phyloP scores from a whole-genome alignment of 257 asterid genomes.

The Przewalskia tangutica region DNA sequence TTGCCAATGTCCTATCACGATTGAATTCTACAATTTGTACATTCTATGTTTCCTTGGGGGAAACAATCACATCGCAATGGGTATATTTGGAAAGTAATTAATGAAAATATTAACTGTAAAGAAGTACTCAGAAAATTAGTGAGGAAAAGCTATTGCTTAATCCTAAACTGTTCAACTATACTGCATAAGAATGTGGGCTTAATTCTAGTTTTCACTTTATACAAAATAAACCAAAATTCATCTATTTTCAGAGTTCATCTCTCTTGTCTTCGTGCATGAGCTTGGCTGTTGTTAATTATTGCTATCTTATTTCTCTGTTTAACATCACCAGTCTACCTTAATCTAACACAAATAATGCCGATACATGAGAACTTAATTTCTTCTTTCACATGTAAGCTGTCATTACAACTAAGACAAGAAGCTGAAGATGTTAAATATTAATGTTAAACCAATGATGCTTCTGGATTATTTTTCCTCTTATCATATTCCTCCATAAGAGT shows the following conservation, averaged over 20 bases:
- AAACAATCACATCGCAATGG: neutral
- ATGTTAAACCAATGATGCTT: neutral
- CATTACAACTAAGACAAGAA: neutral
- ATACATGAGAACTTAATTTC: neutral
- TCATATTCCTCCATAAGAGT: neutral
- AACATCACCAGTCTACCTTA: neutral
- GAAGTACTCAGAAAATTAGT: neutral
- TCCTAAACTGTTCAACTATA: neutral
- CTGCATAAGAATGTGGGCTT: neutral
- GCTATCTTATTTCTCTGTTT: neutral
- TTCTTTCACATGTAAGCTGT: neutral
- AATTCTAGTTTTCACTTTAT: neutral
- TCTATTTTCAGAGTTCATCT: neutral
- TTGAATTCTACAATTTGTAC: neutral
- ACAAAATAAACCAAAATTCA: neutral
- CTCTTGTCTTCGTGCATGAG: neutral
- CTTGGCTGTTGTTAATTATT: neutral
- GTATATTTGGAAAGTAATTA: neutral
- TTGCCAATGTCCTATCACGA: neutral
- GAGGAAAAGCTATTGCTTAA: neutral
- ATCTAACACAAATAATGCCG: neutral
- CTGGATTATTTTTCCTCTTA: neutral
- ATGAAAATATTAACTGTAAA: neutral
- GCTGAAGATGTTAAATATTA: neutral
- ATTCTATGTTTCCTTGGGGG: neutral